Percentiles rank a stretch among this genome's conserved stretches.
Conservation (phyloP, 176 grass and related monocot species). For the Oryza glumipatula region DNA sequence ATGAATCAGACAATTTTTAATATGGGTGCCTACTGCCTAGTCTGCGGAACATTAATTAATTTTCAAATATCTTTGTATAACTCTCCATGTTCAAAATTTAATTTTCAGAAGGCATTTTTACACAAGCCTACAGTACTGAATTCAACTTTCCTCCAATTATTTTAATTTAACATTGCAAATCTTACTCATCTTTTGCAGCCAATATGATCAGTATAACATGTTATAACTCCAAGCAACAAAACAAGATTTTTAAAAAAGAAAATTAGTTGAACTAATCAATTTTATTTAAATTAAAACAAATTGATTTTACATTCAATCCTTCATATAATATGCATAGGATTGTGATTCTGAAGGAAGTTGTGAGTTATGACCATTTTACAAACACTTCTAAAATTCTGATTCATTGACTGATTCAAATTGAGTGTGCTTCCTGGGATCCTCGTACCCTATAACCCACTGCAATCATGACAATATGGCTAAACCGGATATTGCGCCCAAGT, state of each 20-base stretch:
- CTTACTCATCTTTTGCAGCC: background rate
- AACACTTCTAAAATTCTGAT: slow-evolving; percentile 12
- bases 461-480: background rate
- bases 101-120: background rate
- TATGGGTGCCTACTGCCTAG: background rate
- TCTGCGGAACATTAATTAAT: background rate
- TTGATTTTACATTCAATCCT: background rate
- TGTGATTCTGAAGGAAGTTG: background rate
- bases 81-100: slow-evolving; percentile 3
- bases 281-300: background rate
- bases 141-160: background rate
- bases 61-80: background rate
- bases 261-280: background rate
- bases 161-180: background rate
- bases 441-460: background rate
- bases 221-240: background rate
- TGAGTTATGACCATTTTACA: slow-evolving; percentile 29
- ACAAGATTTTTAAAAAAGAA: background rate
- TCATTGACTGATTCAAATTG: background rate
- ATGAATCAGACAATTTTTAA: background rate
- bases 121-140: background rate
- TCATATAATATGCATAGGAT: background rate
- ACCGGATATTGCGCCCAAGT: background rate
- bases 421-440: background rate
- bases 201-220: background rate